Conservation (phyloP, 495 filamentous ascomycete species). For the Amphirosellinia nigrospora region DNA sequence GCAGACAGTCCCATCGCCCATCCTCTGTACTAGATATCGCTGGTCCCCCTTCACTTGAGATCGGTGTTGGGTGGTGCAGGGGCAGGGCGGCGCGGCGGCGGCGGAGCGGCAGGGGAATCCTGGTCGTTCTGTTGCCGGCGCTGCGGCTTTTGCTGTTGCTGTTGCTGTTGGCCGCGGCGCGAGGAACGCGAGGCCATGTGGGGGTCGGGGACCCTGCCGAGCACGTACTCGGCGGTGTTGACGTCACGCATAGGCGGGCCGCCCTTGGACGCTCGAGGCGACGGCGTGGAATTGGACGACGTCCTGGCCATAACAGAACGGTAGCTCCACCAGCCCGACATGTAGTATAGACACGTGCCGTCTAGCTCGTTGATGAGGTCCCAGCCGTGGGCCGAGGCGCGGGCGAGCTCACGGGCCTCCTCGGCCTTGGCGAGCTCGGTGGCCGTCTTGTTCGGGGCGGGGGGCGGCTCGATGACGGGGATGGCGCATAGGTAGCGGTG, state of each 20-base stretch:
- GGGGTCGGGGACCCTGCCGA: constrained; percentile 61
- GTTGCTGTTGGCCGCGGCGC: constrained; percentile 43
- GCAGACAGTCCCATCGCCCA: constrained; percentile 86
- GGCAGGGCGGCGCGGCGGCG: constrained; percentile 42
- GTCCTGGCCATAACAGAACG: constrained; percentile 90
- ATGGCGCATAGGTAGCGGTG: constrained; percentile 84
- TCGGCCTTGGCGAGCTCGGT: constrained; percentile 70
- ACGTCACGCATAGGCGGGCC: constrained; percentile 76
- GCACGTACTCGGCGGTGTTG: constrained; percentile 75
- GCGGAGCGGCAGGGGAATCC: constrained; percentile 29
- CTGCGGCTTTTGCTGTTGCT: constrained; percentile 13
- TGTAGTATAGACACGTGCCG: constrained; percentile 86
- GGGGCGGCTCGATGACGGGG: constrained; percentile 66
- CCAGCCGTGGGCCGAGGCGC: constrained; percentile 84
- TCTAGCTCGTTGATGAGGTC: constrained; percentile 89
- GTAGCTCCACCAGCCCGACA: constrained; percentile 97
- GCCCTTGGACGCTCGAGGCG: constrained; percentile 63
- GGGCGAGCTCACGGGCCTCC: constrained; percentile 82
- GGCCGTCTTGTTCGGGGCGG: constrained; percentile 63
- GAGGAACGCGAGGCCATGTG: constrained; percentile 33
- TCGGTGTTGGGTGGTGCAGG: constrained; percentile 61
- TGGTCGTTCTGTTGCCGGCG: constrained; percentile 26
- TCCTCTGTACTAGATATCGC: constrained; percentile 87
- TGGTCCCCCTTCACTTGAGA: constrained; percentile 79
- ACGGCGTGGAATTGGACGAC: constrained; percentile 93